These are phyloP conservation scores for Gremmenia infestans DNA, from an alignment of 2,329 filamentous ascomycete genomes.

Conservation along the genomic window DNA sequence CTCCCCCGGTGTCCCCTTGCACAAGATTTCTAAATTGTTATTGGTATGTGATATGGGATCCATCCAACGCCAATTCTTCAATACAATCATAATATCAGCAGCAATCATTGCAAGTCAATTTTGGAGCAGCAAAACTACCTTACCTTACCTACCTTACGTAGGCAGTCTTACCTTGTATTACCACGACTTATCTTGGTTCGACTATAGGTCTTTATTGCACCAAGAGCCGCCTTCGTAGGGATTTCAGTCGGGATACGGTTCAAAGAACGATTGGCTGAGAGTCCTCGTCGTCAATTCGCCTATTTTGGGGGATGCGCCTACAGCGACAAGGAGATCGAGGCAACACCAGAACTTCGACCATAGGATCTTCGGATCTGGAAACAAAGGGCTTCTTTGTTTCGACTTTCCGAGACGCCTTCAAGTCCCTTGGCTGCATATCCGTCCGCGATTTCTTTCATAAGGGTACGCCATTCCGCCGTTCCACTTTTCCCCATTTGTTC, in stretches of 20 bases:
- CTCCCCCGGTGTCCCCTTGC: constrained; percentile 26
- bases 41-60: constrained; percentile 21
- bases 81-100: constrained; percentile 15
- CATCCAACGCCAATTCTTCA: constrained; percentile 10
- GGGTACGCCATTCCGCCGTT: constrained; percentile 16
- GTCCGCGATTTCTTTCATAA: constrained; percentile 16
- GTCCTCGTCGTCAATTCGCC: constrained; percentile 21
- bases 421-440: constrained; percentile 12
- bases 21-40: constrained; percentile 14
- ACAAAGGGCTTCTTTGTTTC: constrained; percentile 25
- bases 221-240: constrained; percentile 9
- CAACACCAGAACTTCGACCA: constrained; percentile 10
- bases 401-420: constrained; percentile 7
- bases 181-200: background rate
- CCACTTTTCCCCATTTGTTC: constrained; percentile 3
- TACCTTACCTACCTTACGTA: constrained; percentile 8
- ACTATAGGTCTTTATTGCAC: background rate
- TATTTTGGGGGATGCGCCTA: constrained; percentile 26
- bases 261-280: constrained; percentile 26
- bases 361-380: constrained; percentile 19
- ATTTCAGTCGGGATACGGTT: constrained; percentile 15
- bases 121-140: constrained; percentile 12
- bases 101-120: constrained; percentile 20
- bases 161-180: background rate
- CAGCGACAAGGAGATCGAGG: constrained; percentile 27